Evolutionary conservation across 1,139 yeast genomes (phyloP).

Genomic region (Sugiyamaella sp.): DNA sequence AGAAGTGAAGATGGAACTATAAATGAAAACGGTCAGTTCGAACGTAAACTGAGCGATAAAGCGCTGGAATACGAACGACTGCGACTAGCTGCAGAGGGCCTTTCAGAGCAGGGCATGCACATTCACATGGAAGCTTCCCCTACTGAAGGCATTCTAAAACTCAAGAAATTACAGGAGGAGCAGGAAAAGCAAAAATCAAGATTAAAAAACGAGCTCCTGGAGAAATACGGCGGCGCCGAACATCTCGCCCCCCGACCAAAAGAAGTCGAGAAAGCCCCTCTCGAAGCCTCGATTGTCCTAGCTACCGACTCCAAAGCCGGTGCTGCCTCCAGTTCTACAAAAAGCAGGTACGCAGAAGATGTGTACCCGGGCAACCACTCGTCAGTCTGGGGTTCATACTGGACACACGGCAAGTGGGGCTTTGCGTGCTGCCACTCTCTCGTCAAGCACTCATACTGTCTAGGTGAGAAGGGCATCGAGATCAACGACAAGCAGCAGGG

Average conservation of each 20-base stretch:
- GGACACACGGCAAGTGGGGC: conserved; percentile 54
- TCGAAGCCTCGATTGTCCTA: conserved; percentile 29
- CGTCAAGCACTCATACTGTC: conserved; percentile 44
- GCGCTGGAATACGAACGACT: conserved; percentile 53
- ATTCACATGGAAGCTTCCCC: conserved; percentile 61
- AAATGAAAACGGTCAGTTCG: conserved; percentile 57
- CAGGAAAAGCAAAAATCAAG: conserved; percentile 40
- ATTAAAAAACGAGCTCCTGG: conserved; percentile 43
- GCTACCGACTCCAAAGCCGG: conserved; percentile 3
- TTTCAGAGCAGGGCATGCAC: conserved; percentile 47
- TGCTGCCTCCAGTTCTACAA: conserved; percentile 18
- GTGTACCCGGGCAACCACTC: conserved; percentile 47
- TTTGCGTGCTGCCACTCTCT: conserved; percentile 50
- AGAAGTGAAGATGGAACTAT: conserved; percentile 48
- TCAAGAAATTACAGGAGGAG: conserved; percentile 47
- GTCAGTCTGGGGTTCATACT: conserved; percentile 54
- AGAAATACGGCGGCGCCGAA: conserved; percentile 47
- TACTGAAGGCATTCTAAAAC: conserved; percentile 54
- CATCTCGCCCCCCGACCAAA: conserved; percentile 33
- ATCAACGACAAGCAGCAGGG: conserved; percentile 19
- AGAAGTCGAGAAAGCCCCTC: conserved; percentile 33
- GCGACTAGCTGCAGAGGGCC: conserved; percentile 59
- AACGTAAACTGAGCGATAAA: conserved; percentile 54
- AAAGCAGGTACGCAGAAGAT: conserved; percentile 47
- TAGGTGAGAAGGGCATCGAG: conserved; percentile 31